These are phyloP conservation scores for Saccharomycopsis fermentans DNA, from an alignment of 805 yeast species.

Conservation along the genomic window DNA sequence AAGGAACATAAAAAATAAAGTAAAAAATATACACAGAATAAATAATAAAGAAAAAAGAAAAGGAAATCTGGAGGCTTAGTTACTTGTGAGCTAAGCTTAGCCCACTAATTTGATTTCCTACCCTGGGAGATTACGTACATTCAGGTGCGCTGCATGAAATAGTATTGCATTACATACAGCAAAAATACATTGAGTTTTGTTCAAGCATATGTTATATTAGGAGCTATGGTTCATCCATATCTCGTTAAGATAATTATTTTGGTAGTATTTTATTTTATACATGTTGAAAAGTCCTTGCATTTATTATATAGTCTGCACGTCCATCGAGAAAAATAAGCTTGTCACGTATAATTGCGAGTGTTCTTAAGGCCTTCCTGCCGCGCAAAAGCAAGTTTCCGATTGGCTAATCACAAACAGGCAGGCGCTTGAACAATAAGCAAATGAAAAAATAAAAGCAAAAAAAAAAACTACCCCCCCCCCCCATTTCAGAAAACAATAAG, in stretches of 20 bases:
- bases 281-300: not conserved
- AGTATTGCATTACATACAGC: too few relatives aligned
- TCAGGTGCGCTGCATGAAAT: not conserved
- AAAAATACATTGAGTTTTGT: too few relatives aligned
- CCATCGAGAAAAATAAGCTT: not conserved
- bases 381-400: not conserved
- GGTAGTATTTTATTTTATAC: not conserved
- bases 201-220: too few relatives aligned
- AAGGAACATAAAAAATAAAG: too few relatives aligned
- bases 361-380: too few relatives aligned
- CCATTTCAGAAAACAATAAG: too few relatives aligned
- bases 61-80: not conserved
- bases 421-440: too few relatives aligned
- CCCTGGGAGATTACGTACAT: not conserved
- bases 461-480: too few relatives aligned
- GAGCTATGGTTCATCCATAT: not conserved
- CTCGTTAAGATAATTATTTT: not conserved
- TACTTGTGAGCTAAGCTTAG: not conserved
- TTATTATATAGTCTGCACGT: not conserved
- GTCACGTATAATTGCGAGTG: too few relatives aligned
- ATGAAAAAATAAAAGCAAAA: too few relatives aligned
- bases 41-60: not conserved
- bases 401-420: not conserved
- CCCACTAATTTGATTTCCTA: not conserved
- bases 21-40: too few relatives aligned